Conservation (phyloP, 2,329 filamentous ascomycete species). For the Neonectria ditissima region DNA sequence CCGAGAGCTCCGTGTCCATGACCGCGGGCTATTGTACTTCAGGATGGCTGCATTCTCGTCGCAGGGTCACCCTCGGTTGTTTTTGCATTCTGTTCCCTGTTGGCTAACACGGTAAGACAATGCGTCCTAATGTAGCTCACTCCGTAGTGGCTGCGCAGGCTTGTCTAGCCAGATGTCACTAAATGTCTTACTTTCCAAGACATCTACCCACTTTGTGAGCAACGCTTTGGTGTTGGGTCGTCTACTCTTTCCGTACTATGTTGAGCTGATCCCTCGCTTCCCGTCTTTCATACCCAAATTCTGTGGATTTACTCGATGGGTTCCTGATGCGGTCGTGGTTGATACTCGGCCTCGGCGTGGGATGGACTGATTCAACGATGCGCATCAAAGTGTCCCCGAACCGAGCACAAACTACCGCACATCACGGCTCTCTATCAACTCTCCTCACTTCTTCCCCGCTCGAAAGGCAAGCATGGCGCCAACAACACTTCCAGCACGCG, state of each 20-base stretch:
- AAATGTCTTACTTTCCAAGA: neutral
- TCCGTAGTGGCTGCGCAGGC: too few species aligned
- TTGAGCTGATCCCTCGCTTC: neutral
- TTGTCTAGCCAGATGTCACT: too few species aligned
- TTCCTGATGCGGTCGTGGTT: neutral
- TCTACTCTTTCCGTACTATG: neutral
- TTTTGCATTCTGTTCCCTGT: neutral
- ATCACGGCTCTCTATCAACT: neutral
- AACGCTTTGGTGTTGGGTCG: neutral
- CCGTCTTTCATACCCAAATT: too few species aligned
- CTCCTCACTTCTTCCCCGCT: neutral
- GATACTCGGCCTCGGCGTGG: neutral
- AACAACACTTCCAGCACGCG: neutral
- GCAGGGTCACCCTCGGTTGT: neutral
- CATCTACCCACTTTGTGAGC: neutral
- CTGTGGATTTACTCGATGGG: too few species aligned
- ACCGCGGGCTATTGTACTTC: too few species aligned
- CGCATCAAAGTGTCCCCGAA: neutral
- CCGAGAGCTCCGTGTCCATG: constrained; percentile 11
- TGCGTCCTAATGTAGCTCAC: neutral
- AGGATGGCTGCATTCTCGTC: too few species aligned
- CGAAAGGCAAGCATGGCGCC: neutral
- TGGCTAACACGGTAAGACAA: neutral
- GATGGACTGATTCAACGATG: neutral
- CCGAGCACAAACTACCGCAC: neutral